phyloP scores from a whole-genome alignment of 116 monocot genomes.

The Trichopus zeylanicus region DNA sequence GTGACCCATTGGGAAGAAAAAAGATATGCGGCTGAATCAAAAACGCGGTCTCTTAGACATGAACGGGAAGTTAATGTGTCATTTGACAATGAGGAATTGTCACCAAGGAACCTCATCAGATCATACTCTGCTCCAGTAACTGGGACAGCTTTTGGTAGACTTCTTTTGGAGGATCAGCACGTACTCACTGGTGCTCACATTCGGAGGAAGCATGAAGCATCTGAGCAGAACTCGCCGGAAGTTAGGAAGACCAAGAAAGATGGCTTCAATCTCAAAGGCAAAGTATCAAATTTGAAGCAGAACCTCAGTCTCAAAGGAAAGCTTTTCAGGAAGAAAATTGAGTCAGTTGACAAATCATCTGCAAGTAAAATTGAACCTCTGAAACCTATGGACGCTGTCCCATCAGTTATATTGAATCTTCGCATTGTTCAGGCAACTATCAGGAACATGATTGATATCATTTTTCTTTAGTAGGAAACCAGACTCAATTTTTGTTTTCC shows the following conservation, averaged over 20 bases:
- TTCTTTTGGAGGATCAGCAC: conserved; percentile 49
- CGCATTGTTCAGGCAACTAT: conserved; percentile 13
- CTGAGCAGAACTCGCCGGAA: conserved; percentile 20
- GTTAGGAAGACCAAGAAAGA: conserved; percentile 41
- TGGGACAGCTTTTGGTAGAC: conserved; percentile 49
- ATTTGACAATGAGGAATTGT: conserved; percentile 14
- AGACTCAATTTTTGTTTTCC: neutral
- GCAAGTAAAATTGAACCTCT: conserved; percentile 16
- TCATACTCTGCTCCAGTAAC: conserved; percentile 76
- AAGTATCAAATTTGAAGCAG: conserved; percentile 53
- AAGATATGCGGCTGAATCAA: conserved; percentile 14
- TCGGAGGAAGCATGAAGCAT: conserved; percentile 36
- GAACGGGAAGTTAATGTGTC: conserved; percentile 10
- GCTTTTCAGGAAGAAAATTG: conserved; percentile 60
- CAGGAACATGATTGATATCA: neutral
- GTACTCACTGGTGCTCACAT: conserved; percentile 18
- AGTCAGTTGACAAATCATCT: conserved; percentile 15
- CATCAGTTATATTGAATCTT: conserved; percentile 19
- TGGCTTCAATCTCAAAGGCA: conserved; percentile 51
- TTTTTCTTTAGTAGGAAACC: neutral
- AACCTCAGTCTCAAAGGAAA: conserved; percentile 51
- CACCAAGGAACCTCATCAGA: conserved; percentile 55
- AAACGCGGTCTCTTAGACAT: conserved; percentile 19
- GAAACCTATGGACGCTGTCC: conserved; percentile 21
- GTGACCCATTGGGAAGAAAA: conserved; percentile 26